Base-by-base conservation (phyloP, 2,329 filamentous ascomycete species). In the Fonsecaea multimorphosa region DNA sequence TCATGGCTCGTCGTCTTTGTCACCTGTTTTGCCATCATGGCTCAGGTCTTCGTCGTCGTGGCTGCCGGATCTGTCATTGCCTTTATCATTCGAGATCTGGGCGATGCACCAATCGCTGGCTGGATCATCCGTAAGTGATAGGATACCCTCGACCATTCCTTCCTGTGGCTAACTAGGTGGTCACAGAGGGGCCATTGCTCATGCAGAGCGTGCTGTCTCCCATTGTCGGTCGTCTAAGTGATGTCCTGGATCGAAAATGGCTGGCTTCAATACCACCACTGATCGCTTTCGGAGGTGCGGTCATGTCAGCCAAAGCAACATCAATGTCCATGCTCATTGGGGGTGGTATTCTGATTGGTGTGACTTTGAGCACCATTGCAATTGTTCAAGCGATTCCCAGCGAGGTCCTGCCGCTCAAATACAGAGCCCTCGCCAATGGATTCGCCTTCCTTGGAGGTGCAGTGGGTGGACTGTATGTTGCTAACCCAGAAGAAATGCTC, bases 131-230 rank as follows among this genome's bases (percentile, higher is more conserved):
- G 84, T 75, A 36, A 36, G 68, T 63, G 29, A 56, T 12, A 56
- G 4, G 31, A 51, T 24, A 19, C n/a, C 22, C n/a, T 34, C n/a
- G 16, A 14, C 31, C 22, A 8, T 5, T 12, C 14, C 29, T 7
- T 53, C 38, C 44, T 3, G 11, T 31, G n/a, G 38, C 63, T 62
- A 16, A 66, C 46, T 36, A 40, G 22, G 16, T 19, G 44, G 4
- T 38, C n/a, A 22, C 64, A 61, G 54, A 86, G 80, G 84, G 84
- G 0, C 85, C 84, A 0, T 76, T 87, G 0, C 79, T 87, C 9
- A 85, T 86, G 80, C 85, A 87, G 74, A 81, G 78, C 53, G 85
- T 85, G 1, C 77, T 86, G 1, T 86, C 83, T 1, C 85, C 85
- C 2, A 79, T 86, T 22, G 79, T 86, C 2, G 85, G 85, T 11